A percentile compares a stretch with the other conserved stretches of the same genome.
Evolutionary conservation across 1,284 basidiomycete genomes (phyloP).

Genomic region (Entoloma clypeatum): DNA sequence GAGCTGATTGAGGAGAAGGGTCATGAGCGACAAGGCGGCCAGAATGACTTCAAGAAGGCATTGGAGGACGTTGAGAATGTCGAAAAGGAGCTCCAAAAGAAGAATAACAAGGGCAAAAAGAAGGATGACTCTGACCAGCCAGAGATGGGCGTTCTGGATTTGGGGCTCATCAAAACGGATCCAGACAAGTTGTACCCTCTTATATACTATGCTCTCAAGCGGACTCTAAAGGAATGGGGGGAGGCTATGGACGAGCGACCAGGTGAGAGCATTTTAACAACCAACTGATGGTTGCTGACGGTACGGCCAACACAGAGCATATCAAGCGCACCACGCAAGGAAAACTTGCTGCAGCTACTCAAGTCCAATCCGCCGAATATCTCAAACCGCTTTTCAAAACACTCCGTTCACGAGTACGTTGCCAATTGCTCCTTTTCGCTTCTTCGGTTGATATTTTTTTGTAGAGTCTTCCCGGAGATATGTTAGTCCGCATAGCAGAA

Average conservation of each 20-base stretch:
- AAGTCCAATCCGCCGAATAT: slow-evolving; percentile 94
- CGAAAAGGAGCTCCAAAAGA: slow-evolving; percentile 66
- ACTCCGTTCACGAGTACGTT: slow-evolving; percentile 77
- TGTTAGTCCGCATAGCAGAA: slow-evolving; percentile 87
- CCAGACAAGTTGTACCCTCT: slow-evolving; percentile 96
- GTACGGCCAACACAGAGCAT: slow-evolving; percentile 44
- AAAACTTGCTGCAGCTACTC: slow-evolving; percentile 91
- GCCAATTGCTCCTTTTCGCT: slow-evolving; percentile 5
- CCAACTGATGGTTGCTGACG: slow-evolving; percentile 2
- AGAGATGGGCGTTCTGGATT: slow-evolving; percentile 62
- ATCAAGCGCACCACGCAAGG: slow-evolving; percentile 88
- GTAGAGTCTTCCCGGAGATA: slow-evolving; percentile 80
- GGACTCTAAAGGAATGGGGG: slow-evolving; percentile 93
- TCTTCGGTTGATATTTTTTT: slow-evolving; percentile 1
- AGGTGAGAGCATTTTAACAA: slow-evolving; percentile 42
- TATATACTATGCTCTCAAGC: slow-evolving; percentile 96
- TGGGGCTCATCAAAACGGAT: slow-evolving; percentile 83
- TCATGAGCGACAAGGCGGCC: slow-evolving; percentile 68
- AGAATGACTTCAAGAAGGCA: slow-evolving; percentile 94
- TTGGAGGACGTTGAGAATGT: slow-evolving; percentile 88
- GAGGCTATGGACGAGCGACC: slow-evolving; percentile 90
- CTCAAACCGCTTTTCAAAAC: slow-evolving; percentile 95
- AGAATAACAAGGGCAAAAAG: slow-evolving; percentile 60
- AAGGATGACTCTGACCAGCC: slow-evolving; percentile 51
- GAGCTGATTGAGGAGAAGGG: slow-evolving; percentile 92